These are phyloP conservation scores for Agaricus subrufescens DNA, from an alignment of 768 basidiomycete species.

Conservation along the genomic window DNA sequence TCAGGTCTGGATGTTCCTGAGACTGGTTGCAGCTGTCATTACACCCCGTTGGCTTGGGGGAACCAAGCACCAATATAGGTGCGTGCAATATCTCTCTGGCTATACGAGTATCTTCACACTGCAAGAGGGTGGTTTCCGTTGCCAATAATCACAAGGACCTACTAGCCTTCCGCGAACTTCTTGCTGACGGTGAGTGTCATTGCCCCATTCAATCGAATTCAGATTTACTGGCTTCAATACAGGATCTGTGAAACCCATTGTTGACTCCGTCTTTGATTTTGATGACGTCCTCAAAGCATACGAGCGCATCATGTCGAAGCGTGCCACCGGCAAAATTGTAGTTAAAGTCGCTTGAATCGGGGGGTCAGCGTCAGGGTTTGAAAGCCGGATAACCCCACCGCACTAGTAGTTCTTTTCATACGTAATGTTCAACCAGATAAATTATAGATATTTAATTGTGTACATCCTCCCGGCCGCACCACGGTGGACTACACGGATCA, in stretches of 20 bases:
- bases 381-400: neutral
- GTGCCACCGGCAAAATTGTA: conserved; percentile 64
- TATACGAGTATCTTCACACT: neutral
- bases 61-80: conserved; percentile 42
- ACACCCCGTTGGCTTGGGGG: conserved; percentile 54
- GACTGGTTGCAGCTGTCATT: conserved; percentile 27
- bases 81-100: conserved; percentile 15
- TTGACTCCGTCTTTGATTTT: conserved; percentile 59
- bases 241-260: conserved; percentile 48
- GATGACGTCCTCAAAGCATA: conserved; percentile 58
- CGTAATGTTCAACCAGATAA: neutral
- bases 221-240: neutral
- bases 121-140: conserved; percentile 28
- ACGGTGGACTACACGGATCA: neutral
- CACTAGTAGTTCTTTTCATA: too few relatives aligned
- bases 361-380: neutral
- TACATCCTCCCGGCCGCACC: neutral
- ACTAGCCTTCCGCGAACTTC: conserved; percentile 27
- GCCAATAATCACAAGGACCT: conserved; percentile 29
- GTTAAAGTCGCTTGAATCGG: conserved; percentile 37
- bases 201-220: too few relatives aligned
- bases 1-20: conserved; percentile 27
- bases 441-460: neutral
- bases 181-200: conserved; percentile 36
- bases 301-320: conserved; percentile 48